Evolutionary conservation across 2,329 filamentous ascomycete species (phyloP), one percentile per base, ranked within the genome.

Genomic region (Penicillium sp.): DNA sequence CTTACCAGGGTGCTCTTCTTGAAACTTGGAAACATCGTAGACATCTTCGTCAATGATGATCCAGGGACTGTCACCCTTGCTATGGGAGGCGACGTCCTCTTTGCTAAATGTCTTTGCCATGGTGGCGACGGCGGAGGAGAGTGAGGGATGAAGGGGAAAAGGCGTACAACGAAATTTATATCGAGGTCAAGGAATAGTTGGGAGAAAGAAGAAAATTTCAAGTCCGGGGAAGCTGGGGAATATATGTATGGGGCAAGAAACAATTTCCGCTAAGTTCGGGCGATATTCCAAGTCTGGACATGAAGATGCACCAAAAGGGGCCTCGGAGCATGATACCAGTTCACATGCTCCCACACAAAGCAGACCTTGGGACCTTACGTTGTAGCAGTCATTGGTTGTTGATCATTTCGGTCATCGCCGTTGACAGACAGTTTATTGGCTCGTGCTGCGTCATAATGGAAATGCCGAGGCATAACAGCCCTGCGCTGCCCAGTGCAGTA

Each of bases 11-110:
- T 91, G 87, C 58, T 90, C 85, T 53, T 90, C 84, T 68, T 88
- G 85, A 69, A 91, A 91, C 65, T 83, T 89, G 61, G 89, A 95
- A 62, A 97, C 69, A 67, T 98, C 91, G 71, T 95, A 97, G 59
- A 97, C 91, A 71, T 97, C 91, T 63, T 90, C 86, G 60, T 97
- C 91, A 59, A 97, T 83, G 57, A 94, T 81, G 64, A 97, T 87
- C 81, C 84, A 97, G 54, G 96, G 77, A 67, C 84, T 84, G 65
- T 88, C 82, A 40, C 84, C 72, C 75, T 91, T 95, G 78, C 88
- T 95, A 72, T 97, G 90, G 72, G 86, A 82, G 67, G 90, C 84
- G 56, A 98, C 91, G 68, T 96, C 90, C 75, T 80, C 80, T 58
- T 83, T 78, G 48, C 84, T 85, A 69, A 95, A 96, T 28, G 81